Conservation (phyloP, 208 protist species). For the Acanthamoeba polyphaga region DNA sequence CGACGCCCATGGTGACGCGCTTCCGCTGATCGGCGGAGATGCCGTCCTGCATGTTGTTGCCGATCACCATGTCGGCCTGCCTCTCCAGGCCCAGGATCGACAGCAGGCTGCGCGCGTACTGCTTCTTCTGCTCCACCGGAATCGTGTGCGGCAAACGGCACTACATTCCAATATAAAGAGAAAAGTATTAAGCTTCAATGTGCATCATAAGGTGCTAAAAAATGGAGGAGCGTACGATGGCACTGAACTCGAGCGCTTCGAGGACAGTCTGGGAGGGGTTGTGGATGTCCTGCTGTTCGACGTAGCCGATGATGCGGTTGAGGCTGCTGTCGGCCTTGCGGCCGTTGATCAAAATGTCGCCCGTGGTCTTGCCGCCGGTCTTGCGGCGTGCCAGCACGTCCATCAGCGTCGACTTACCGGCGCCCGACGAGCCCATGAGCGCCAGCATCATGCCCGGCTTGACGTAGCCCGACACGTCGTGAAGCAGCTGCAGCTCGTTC, state of each 20-base stretch:
- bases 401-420: constrained; percentile 82
- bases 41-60: constrained; percentile 47
- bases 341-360: constrained; percentile 84
- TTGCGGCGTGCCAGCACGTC: constrained; percentile 82
- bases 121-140: constrained; percentile 33
- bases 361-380: constrained; percentile 79
- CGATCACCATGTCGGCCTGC: constrained; percentile 58
- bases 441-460: constrained; percentile 85
- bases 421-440: constrained; percentile 84
- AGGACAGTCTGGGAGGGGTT: constrained; percentile 80
- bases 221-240: constrained; percentile 3
- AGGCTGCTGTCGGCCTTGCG: constrained; percentile 55
- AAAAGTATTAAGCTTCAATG: not conserved
- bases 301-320: constrained; percentile 80
- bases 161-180: not conserved
- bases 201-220: too few species aligned
- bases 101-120: constrained; percentile 52
- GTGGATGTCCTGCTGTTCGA: constrained; percentile 83
- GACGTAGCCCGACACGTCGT: constrained; percentile 83
- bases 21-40: constrained; percentile 78
- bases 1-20: constrained; percentile 83
- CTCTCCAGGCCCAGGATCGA: constrained; percentile 40
- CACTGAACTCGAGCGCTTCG: constrained; percentile 74
- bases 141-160: constrained; percentile 35
- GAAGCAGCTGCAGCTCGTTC: constrained; percentile 71